Evolutionary conservation across 2,329 filamentous ascomycete species (phyloP).

Genomic region (Ophiocordyceps sinensis): DNA sequence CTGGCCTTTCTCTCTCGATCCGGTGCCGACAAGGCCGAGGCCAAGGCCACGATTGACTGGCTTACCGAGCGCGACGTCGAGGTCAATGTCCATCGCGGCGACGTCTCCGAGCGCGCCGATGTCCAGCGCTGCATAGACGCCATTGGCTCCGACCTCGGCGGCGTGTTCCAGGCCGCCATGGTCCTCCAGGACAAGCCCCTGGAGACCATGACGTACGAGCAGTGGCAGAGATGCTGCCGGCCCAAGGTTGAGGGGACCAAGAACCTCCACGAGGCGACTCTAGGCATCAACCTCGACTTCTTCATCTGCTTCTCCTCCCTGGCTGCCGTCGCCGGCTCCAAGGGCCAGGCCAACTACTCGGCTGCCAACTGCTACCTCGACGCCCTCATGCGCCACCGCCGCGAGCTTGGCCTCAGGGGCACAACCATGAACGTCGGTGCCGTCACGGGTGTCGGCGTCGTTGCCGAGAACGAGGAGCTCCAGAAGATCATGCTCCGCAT

Average conservation of each 20-base stretch:
- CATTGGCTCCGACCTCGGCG: slow-evolving; percentile 15
- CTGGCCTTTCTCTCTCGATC: slow-evolving; percentile 15
- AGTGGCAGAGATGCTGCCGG: slow-evolving; percentile 9
- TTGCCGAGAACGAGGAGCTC: slow-evolving; percentile 6
- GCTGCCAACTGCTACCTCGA: slow-evolving; percentile 21
- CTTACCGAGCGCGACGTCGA: slow-evolving; percentile 5
- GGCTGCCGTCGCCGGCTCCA: slow-evolving; percentile 11
- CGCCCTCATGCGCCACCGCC: slow-evolving; percentile 15
- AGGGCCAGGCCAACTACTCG: slow-evolving; percentile 19
- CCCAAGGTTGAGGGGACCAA: slow-evolving; percentile 19
- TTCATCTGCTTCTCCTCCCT: slow-evolving; percentile 16
- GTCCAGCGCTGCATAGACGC: slow-evolving; percentile 9
- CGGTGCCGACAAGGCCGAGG: slow-evolving; percentile 6
- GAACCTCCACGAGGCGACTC: slow-evolving; percentile 17
- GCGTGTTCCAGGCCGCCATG: slow-evolving; percentile 26
- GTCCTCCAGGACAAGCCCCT: slow-evolving; percentile 12
- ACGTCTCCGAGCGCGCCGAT: slow-evolving; percentile 13
- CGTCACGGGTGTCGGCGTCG: slow-evolving; percentile 10
- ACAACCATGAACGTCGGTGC: slow-evolving; percentile 20
- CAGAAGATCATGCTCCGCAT: slow-evolving; percentile 6
- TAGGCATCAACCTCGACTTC: slow-evolving; percentile 11
- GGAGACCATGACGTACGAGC: slow-evolving; percentile 10
- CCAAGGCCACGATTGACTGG: slow-evolving; percentile 6
- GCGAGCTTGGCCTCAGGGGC: slow-evolving; percentile 14
- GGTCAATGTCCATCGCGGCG: slow-evolving; percentile 12